Evolutionary conservation across 345 rosid species (phyloP), one percentile per base, ranked within the genome.

Genomic region (Salix exigua): DNA sequence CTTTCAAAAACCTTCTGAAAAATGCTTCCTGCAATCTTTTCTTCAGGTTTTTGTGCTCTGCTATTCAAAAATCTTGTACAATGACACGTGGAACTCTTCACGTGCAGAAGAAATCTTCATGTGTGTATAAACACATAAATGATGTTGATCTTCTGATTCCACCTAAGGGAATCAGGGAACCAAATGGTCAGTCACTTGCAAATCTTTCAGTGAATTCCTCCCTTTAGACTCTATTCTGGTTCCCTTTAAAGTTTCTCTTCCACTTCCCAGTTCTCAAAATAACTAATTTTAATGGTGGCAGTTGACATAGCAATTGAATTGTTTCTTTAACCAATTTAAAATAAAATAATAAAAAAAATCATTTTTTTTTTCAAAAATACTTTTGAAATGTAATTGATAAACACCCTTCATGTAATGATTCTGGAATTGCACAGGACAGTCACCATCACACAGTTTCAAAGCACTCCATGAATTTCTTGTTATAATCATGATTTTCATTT

Each of bases 141-240:
- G 42, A 66, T 66, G 42, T 16, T 75, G 89, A 93, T 86, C 83
- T 94, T 88, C 97, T 88, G 93, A 83, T 90, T 88, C 90, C 89
- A 72, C 73, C 44, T 4, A 65, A 76, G 80, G 92, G 94, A 86
- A 84, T 82, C 96, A 90, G 97, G 89, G 95, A 90, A 88, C 81
- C 91, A 71, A 77, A 75, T 48, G 9, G 12, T 16, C 72, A 40
- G 26, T 26, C 14, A 23, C 70, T 61, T 31, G 23, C 33, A 9
- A 33, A 40, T n/a, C 2, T 55, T 58, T 55, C 31, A 66, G 18
- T 38, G 42, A 80, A 33, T 61, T 68, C 40, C 25, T 61, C 58
- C 26, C 50, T 19, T 9, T 55, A 3, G 26, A 19, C 51, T 62
- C 38, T 53, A 13, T 42, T 21, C 28, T 44, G 33, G 66, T 76